Base-by-base conservation (phyloP, 2,329 filamentous ascomycete species). In the Trichoderma sp. region DNA sequence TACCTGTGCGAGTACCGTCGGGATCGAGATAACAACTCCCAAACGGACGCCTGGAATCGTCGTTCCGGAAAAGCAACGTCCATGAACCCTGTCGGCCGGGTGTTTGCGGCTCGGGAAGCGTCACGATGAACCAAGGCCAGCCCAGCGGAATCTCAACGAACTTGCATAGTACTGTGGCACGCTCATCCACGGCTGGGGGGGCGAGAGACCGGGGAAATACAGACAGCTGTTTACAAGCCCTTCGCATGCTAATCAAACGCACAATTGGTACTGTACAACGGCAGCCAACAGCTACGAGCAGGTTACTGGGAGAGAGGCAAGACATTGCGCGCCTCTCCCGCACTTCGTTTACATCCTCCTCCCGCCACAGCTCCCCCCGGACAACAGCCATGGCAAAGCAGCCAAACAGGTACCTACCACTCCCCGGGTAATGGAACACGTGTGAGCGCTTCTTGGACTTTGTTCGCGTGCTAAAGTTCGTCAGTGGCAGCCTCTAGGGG, bases 91-190 rank as follows among this genome's bases (percentile, higher is more conserved):
- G 58, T 51, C 48, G 47, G 48, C 60, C 60, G 60, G 60, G 60
- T 55, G 60, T 63, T 63, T 63, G 60, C 60, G 50, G 60, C 50
- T 41, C 60, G 50, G 56, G 50, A 54, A 44, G 48, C 48, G 26
- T 52, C 50, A 15, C 28, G 50, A 52, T 19, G 50, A 15, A 52
- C 50, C 48, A 51, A 24, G 48, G 48, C 30, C 26, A 51, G 48
- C 2, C 50, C 12, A 39, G 17, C 43, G 43, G 19, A 39, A 39
- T 39, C 34, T 5, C 34, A 39, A 34, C 30, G 30, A 34, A 34
- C 30, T 34, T 24, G 21, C 21, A 24, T 7, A n/a, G n/a, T n/a
- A 9, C 30, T 34, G 30, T 34, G 30, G 10, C 30, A 34, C 9
- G 3, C 9, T 34, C 30, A 12, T 12, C 30, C 5, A 39, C 34